Base-by-base conservation (phyloP, 768 basidiomycete species). In the Collybia nuda region DNA sequence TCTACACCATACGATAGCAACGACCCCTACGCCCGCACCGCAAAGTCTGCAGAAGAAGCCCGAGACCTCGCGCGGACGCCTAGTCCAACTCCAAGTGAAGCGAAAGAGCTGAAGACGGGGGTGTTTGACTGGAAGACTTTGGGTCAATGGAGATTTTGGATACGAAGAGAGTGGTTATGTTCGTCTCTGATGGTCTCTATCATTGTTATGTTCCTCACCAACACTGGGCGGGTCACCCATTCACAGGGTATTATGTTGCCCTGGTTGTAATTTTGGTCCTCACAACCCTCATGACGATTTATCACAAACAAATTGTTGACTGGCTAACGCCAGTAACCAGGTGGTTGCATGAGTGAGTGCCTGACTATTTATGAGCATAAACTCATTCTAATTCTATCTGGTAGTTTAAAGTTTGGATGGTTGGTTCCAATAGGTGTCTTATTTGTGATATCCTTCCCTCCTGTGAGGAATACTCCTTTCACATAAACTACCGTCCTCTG, bases 361-460 rank as follows among this genome's bases (percentile, higher is more conserved):
- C 12, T 6, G 32, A 38, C 44, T 29, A 29, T 15, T 18, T 46
- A 23, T 11, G 7, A 38, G 11, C 11, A 22, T 35, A 26, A 24
- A 47, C 1, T 3, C 5, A 26, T 29, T 43, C 18, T 17, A 19
- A 15, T 38, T 9, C 17, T 35, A 14, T 40, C 7, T 21, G 35
- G 4, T 44, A 86, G 84, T 2, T 51, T 85, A 11, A 63, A 69
- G 22, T 73, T 68, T 47, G 90, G 89, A 26, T 92, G 84, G 84
- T 62, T 84, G 3, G 87, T 93, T 23, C 90, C 92, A 1, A 89
- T 94, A 47, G 90, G 67, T 38, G 73, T 93, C 46, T 74, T 93
- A 29, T 92, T 93, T 62, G 76, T 94, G 53, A 80, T 94, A 23
- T 92, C 90, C 0, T 93, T 94, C 63, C 92, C 92, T 50, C 92